These are phyloP conservation scores for Yamadazyma ubonensis DNA, from an alignment of 805 yeast genomes.

Conservation along the genomic window DNA sequence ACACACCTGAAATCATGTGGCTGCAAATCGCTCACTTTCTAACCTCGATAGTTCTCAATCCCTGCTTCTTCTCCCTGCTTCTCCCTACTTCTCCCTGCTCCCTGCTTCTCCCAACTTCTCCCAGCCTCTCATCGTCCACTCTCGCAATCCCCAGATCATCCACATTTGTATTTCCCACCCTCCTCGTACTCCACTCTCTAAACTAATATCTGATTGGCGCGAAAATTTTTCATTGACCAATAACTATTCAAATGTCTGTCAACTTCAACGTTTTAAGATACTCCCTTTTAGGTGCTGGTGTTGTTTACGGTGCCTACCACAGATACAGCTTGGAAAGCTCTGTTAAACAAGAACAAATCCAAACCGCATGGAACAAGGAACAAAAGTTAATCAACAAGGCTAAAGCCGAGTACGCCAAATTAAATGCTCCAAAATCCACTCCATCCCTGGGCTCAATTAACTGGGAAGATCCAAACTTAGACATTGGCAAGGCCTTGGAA, in stretches of 20 bases:
- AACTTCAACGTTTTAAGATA: slow-evolving; percentile 80
- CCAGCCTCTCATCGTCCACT: too few relatives aligned
- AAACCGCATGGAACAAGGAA: slow-evolving; percentile 58
- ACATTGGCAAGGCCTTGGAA: slow-evolving; percentile 69
- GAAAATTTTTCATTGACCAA: slow-evolving; percentile 9
- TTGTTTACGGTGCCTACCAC: slow-evolving; percentile 85
- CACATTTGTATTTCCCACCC: too few relatives aligned
- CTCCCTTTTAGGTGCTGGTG: slow-evolving; percentile 85
- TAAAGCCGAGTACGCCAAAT: slow-evolving; percentile 79
- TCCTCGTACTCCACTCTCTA: not conserved
- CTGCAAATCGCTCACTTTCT: too few relatives aligned
- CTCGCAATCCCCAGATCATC: too few relatives aligned
- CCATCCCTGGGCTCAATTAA: slow-evolving; percentile 54
- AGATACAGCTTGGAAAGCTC: slow-evolving; percentile 64
- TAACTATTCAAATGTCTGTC: slow-evolving; percentile 14
- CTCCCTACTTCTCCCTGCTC: too few relatives aligned
- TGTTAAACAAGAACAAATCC: slow-evolving; percentile 58
- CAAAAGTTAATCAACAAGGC: slow-evolving; percentile 83
- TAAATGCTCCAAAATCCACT: slow-evolving; percentile 42
- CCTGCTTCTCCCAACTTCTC: too few relatives aligned
- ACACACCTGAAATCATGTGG: too few relatives aligned
- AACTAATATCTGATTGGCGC: not conserved
- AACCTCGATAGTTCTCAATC: too few relatives aligned
- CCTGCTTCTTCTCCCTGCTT: too few relatives aligned
- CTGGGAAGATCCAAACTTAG: slow-evolving; percentile 89